Evolutionary conservation across 2,329 filamentous ascomycete species (phyloP).

Genomic region (Colletotrichum chrysophilum): DNA sequence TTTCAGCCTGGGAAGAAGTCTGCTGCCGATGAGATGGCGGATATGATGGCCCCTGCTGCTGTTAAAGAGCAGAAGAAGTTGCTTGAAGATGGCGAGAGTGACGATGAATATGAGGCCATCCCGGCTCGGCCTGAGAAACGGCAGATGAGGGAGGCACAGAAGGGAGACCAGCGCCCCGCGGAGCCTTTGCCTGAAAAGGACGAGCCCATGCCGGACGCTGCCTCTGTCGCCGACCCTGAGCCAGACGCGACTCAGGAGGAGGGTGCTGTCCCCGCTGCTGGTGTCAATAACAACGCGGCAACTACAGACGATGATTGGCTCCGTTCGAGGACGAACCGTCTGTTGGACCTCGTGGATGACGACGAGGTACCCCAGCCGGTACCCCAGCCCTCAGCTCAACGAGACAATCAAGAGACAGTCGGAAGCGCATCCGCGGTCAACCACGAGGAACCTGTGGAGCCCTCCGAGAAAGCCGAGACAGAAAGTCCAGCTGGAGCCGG

Average conservation of each 20-base stretch:
- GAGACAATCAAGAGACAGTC: slow-evolving; percentile 20
- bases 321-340: slow-evolving; percentile 83
- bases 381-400: slow-evolving; percentile 23
- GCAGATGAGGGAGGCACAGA: slow-evolving; percentile 27
- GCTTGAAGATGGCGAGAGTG: slow-evolving; percentile 62
- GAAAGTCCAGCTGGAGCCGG: slow-evolving; percentile 30
- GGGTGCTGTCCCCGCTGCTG: neutral
- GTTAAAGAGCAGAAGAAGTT: slow-evolving; percentile 33
- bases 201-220: slow-evolving; percentile 8
- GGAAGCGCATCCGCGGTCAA: neutral
- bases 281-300: neutral
- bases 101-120: slow-evolving; percentile 76
- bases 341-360: slow-evolving; percentile 84
- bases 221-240: neutral
- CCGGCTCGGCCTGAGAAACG: slow-evolving; percentile 57
- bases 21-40: slow-evolving; percentile 23
- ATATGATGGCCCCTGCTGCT: slow-evolving; percentile 14
- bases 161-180: slow-evolving; percentile 4
- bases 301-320: slow-evolving; percentile 90
- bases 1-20: slow-evolving; percentile 68
- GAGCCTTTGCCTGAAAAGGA: slow-evolving; percentile 19
- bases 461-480: slow-evolving; percentile 21
- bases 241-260: slow-evolving; percentile 13
- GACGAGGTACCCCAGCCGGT: slow-evolving; percentile 53
- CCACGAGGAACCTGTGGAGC: slow-evolving; percentile 21